phyloP scores from a whole-genome alignment of 2,329 filamentous ascomycete genomes.

The Arthrobotrys entomopaga region DNA sequence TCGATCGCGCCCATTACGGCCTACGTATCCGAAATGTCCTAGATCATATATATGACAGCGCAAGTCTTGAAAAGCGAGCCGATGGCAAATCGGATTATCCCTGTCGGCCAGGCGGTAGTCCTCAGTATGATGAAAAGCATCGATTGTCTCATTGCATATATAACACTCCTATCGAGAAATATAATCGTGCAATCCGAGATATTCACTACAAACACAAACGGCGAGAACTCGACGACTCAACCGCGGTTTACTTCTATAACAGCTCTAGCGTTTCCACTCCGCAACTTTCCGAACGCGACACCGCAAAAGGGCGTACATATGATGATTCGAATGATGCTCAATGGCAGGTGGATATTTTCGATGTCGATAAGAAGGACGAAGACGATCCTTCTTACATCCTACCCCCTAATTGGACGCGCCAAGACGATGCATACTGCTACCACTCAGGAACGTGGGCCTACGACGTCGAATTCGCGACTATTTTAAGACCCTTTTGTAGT shows the following conservation, averaged over 20 bases:
- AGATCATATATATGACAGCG: constrained; percentile 35
- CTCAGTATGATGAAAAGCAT: constrained; percentile 7
- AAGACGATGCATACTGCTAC: constrained; percentile 9
- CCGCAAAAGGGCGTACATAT: no score
- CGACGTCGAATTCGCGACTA: not conserved
- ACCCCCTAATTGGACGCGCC: not conserved
- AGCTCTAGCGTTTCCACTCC: not conserved
- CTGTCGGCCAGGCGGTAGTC: constrained; percentile 10
- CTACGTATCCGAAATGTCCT: constrained; percentile 23
- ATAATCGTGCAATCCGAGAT: constrained; percentile 35
- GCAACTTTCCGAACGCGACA: no score
- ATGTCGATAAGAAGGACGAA: no score
- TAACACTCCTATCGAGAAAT: constrained; percentile 7
- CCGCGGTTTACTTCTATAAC: constrained; percentile 11
- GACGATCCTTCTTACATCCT: no score
- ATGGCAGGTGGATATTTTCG: no score
- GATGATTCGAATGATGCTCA: no score
- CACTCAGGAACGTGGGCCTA: constrained; percentile 17
- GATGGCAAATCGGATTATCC: not conserved
- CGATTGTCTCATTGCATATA: constrained; percentile 25
- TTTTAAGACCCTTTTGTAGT: constrained; percentile 6
- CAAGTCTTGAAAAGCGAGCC: constrained; percentile 11
- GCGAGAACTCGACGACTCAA: not conserved
- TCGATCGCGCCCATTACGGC: constrained; percentile 31
- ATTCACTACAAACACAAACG: constrained; percentile 10